A percentile compares a stretch with the other conserved stretches of the same genome.
Evolutionary conservation across 345 rosid genomes (phyloP).

Genomic region (Salix arbutifolia): DNA sequence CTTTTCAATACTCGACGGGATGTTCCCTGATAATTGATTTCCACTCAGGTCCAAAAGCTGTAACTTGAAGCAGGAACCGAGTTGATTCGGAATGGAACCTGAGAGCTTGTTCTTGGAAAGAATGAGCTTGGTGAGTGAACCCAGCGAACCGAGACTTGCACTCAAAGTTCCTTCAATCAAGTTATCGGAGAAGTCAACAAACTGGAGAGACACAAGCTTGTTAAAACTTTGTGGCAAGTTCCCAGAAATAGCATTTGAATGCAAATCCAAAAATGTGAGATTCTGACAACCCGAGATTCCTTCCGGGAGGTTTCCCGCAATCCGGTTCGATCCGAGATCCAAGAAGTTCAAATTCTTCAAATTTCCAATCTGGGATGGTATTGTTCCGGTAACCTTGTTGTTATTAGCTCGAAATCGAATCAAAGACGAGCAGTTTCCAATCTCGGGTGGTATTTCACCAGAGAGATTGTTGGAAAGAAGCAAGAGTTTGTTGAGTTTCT

Average conservation of each 20-base stretch:
- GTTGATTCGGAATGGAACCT: constrained; percentile 58
- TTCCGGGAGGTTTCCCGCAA: constrained; percentile 55
- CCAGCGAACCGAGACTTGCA: constrained; percentile 54
- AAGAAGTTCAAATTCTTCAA: constrained; percentile 63
- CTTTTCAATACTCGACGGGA: constrained; percentile 59
- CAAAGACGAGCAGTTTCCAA: constrained; percentile 65
- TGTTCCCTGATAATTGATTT: constrained; percentile 54
- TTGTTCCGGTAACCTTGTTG: constrained; percentile 50
- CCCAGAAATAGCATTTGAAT: constrained; percentile 69
- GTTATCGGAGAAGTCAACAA: constrained; percentile 65
- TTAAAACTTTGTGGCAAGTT: constrained; percentile 45
- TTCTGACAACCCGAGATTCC: constrained; percentile 58
- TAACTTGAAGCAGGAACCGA: constrained; percentile 63
- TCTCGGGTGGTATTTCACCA: constrained; percentile 55
- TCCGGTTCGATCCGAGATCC: constrained; percentile 64
- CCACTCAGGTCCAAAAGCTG: constrained; percentile 71
- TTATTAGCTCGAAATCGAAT: constrained; percentile 59
- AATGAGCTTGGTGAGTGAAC: constrained; percentile 64
- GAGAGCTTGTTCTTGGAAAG: constrained; percentile 56
- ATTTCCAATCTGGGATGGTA: constrained; percentile 57
- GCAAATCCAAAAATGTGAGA: constrained; percentile 73
- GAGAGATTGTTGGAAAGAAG: constrained; percentile 73
- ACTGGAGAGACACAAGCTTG: constrained; percentile 48
- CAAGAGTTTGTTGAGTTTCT: constrained; percentile 68
- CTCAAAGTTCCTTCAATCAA: constrained; percentile 48